Evolutionary conservation across 441 rosid species (phyloP).

Genomic region (Cnidoscolus chayamansa): DNA sequence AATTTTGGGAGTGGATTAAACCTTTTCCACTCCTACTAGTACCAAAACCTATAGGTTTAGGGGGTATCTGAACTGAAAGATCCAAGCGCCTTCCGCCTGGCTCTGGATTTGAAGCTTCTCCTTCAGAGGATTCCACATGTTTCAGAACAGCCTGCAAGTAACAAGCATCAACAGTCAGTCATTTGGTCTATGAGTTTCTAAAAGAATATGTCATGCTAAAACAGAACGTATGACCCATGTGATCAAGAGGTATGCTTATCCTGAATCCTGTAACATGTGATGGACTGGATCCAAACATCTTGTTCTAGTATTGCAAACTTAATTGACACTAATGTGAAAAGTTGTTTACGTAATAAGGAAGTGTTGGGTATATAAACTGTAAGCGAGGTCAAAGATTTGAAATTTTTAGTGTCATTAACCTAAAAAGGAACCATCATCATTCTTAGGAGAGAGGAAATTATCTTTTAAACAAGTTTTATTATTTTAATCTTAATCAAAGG

Average conservation of each 20-base stretch:
- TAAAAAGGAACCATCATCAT: no score
- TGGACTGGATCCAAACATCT: neutral
- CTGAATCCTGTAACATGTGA: neutral
- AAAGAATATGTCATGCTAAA: neutral
- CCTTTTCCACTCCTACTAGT: slow-evolving; percentile 46
- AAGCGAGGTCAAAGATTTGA: no score
- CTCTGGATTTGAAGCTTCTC: slow-evolving; percentile 41
- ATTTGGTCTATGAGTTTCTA: slow-evolving; percentile 6
- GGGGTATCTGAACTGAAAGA: slow-evolving; percentile 83
- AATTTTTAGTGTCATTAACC: no score
- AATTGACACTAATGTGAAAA: no score
- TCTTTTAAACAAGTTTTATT: no score
- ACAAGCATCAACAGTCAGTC: slow-evolving; percentile 12
- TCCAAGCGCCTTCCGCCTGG: slow-evolving; percentile 45
- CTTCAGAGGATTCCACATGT: slow-evolving; percentile 34
- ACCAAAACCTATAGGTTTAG: slow-evolving; percentile 51
- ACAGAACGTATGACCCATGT: neutral
- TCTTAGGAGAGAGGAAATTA: no score
- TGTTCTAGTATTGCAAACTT: neutral
- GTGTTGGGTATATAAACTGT: no score
- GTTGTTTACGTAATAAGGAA: neutral
- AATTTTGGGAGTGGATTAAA: slow-evolving; percentile 51
- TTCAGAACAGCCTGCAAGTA: slow-evolving; percentile 39
- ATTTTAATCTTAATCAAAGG: no score
- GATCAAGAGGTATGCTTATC: neutral